Base-by-base conservation (phyloP, 164 flowering plant species). In the Vitis labrusca region DNA sequence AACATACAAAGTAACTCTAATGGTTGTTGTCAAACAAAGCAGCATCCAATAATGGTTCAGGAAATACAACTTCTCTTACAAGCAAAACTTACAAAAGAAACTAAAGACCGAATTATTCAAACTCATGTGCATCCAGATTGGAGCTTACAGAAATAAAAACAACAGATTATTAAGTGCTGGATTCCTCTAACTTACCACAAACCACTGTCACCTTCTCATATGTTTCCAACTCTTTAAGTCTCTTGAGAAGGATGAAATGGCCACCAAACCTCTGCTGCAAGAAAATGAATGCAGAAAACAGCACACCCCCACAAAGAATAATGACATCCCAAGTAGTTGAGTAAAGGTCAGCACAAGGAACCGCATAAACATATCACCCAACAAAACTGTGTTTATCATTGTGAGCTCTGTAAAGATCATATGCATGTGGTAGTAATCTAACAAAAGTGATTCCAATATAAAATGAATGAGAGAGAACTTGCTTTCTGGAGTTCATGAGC, bases 251-350 rank as follows among this genome's bases (percentile, higher is more conserved):
- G 49, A 81, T 16, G 63, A 72, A 70, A 1, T 66, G 78, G 10
- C 86, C 83, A 12, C 86, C 86, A 44, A 71, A 76, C 1, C 76
- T 66, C 73, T 84, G 86, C 75, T 84, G 86, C 61, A 78, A 53
- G 71, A 50, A 84, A 27, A 81, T 17, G 13, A 79, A 29, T 10
- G 58, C 58, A 57, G 76, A 80, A 57, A 84, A 84, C 44, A 81
- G 49, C 64, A 84, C 19, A 54, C 81, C 80, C n/a, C 59, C 54
- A 61, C 65, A 70, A 15, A 74, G 74, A 48, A 81, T 84, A 29
- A 79, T 67, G 30, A 84, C 68, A 50, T 84, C 80, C 86, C 84
- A 81, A 2, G 80, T 74, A 27, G 81, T 79, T 60, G 86, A 84
- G 48, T 75, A 84, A 11, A 77, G 76, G 58, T 79, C 84, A 72